Conservation (phyloP, 805 yeast species). For the Wickerhamiella occidentalis region DNA sequence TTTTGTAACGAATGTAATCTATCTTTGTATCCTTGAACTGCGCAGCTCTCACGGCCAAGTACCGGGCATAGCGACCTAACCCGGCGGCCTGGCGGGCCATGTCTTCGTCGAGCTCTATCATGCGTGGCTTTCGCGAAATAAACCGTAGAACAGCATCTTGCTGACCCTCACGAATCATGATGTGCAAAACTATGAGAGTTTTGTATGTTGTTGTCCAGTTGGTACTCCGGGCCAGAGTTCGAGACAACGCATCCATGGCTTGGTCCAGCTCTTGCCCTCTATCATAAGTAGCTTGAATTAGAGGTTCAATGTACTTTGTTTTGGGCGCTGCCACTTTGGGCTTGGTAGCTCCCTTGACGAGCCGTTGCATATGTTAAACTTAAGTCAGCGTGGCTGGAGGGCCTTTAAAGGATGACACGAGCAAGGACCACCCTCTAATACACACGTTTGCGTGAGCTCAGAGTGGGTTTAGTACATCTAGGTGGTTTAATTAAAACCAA, state of each 20-base stretch:
- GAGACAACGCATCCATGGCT: constrained; percentile 52
- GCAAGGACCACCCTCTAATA: too few relatives aligned
- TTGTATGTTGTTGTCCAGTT: constrained; percentile 92
- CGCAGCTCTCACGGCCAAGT: constrained; percentile 53
- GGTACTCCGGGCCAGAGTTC: constrained; percentile 46
- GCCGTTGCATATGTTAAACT: constrained; percentile 20
- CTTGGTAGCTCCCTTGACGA: constrained; percentile 25
- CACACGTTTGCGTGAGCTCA: too few relatives aligned
- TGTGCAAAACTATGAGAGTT: constrained; percentile 70
- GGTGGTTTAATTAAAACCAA: too few relatives aligned
- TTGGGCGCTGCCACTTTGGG: constrained; percentile 87
- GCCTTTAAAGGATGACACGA: background rate
- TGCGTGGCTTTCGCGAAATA: constrained; percentile 38
- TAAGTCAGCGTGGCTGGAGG: constrained; percentile 13
- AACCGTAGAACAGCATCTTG: constrained; percentile 57
- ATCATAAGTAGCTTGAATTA: constrained; percentile 54
- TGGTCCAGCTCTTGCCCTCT: constrained; percentile 50
- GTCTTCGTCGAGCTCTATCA: constrained; percentile 36
- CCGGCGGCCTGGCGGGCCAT: constrained; percentile 27
- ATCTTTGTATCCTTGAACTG: constrained; percentile 52
- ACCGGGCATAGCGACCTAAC: constrained; percentile 55
- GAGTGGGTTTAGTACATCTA: too few relatives aligned
- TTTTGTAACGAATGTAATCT: constrained; percentile 62
- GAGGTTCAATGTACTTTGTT: constrained; percentile 90
- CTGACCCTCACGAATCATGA: constrained; percentile 88